phyloP scores from a whole-genome alignment of 2,329 filamentous ascomycete species.

The Pseudogymnoascus sp. region DNA sequence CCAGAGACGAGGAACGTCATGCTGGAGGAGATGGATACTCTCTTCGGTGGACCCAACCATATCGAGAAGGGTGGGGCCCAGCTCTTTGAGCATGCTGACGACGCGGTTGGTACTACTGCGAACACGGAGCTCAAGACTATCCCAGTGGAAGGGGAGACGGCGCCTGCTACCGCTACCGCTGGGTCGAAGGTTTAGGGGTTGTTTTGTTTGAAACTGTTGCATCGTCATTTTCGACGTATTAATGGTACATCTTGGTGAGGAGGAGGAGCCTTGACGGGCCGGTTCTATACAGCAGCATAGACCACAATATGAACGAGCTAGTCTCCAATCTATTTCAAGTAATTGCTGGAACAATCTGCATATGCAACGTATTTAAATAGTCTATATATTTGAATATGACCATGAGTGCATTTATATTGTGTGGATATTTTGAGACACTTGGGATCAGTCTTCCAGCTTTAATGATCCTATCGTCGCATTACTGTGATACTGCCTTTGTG shows the following conservation, averaged over 20 bases:
- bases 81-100: constrained; percentile 21
- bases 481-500: background rate
- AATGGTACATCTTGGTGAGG: background rate
- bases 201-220: background rate
- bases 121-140: background rate
- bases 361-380: background rate
- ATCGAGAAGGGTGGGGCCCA: constrained; percentile 26
- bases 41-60: constrained; percentile 38
- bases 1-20: constrained; percentile 50
- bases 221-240: background rate
- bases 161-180: background rate
- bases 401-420: background rate
- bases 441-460: too few relatives aligned
- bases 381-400: background rate
- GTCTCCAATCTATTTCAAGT: background rate
- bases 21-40: constrained; percentile 48
- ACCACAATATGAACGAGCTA: background rate
- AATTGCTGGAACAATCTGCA: background rate
- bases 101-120: constrained; percentile 14
- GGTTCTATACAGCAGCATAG: background rate
- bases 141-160: background rate
- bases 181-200: background rate
- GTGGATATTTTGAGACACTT: too few relatives aligned
- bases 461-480: background rate
- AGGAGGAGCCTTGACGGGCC: background rate